phyloP scores from a whole-genome alignment of 352 stramenopile genomes.

The Pythium biforme region DNA sequence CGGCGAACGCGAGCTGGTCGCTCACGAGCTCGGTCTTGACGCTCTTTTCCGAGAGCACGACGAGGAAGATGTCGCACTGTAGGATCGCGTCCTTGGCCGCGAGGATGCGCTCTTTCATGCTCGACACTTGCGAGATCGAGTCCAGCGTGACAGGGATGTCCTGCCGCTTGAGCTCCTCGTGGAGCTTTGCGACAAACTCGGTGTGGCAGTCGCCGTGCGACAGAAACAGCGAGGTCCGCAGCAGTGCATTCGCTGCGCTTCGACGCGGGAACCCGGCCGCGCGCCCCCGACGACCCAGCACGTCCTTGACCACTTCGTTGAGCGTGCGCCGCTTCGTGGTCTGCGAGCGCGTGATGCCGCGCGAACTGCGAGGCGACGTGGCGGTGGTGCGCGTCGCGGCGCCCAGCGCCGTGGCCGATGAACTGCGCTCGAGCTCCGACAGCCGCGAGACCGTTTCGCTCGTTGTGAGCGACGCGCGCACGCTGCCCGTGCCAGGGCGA shows the following conservation, averaged over 20 bases:
- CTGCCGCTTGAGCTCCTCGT: conserved; percentile 46
- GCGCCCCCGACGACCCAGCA: conserved; percentile 33
- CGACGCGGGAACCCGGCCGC: conserved; percentile 16
- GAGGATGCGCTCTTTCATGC: conserved; percentile 73
- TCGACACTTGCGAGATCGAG: conserved; percentile 69
- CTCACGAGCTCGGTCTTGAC: conserved; percentile 80
- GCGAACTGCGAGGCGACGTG: background rate
- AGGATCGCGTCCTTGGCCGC: conserved; percentile 79
- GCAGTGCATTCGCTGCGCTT: conserved; percentile 12
- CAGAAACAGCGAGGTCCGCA: conserved; percentile 63
- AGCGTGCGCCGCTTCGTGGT: conserved; percentile 26
- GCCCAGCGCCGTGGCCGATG: background rate
- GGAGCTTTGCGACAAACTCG: conserved; percentile 62
- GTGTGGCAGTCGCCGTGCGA: conserved; percentile 74
- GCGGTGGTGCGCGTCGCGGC: too few relatives aligned
- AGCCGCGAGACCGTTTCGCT: background rate
- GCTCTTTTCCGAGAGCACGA: conserved; percentile 72
- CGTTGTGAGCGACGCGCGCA: background rate
- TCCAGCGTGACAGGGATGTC: conserved; percentile 55
- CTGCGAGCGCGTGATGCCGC: background rate
- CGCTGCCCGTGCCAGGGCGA: background rate
- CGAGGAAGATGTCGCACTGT: conserved; percentile 63
- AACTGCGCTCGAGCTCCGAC: conserved; percentile 3
- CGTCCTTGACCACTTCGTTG: conserved; percentile 59
- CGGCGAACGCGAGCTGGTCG: conserved; percentile 79